Base-by-base conservation (phyloP, 371 early-diverging fungal species). In the Mucor circinelloides region DNA sequence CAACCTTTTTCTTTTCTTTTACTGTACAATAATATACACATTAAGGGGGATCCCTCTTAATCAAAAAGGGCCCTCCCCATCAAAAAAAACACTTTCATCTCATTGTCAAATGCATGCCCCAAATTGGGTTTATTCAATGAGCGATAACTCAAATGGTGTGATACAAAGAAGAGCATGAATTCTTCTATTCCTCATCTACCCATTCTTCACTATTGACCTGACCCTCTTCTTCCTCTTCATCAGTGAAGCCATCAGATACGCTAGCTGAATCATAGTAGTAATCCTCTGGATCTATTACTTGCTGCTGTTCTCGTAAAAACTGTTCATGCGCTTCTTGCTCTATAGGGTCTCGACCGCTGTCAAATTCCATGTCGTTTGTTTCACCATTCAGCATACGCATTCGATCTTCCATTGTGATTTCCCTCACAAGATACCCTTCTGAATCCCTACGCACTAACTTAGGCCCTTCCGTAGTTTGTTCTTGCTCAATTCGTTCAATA, bases 361-460 rank as follows among this genome's bases (percentile, higher is more conserved):
- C 40, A 40, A 40, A 15, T 36, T 54, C 50, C n/a, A n/a, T 6
- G 10, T 54, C 57, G 7, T 31, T 23, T 10, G 28, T 28, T 23
- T 65, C 52, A 10, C 15, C 44, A 36, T 74, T 34, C 4, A 78
- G 19, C 73, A 70, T 73, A 4, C 31, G 42, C 62, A 67, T 72
- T 64, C 75, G 67, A 58, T 78, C 78, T 61, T 75, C 67, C 56
- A 74, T 55, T 2, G 84, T 76, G 13, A 84, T 76, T 50, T 82
- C 80, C 42, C 73, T 74, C 6, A 84, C 82, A 30, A 84, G 65
- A 55, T 78, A 84, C 3, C 84, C 84, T 72, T 84, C 84, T n/a
- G 82, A 81, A 70, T 84, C 84, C 19, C 84, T 73, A 17, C 84
- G 74, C n/a, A 80, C 76, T n/a, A 79, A 52, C 34, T 58, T 56